Evolutionary conservation across 257 asterid species (phyloP).

Genomic region (Nicotiana paniculata): DNA sequence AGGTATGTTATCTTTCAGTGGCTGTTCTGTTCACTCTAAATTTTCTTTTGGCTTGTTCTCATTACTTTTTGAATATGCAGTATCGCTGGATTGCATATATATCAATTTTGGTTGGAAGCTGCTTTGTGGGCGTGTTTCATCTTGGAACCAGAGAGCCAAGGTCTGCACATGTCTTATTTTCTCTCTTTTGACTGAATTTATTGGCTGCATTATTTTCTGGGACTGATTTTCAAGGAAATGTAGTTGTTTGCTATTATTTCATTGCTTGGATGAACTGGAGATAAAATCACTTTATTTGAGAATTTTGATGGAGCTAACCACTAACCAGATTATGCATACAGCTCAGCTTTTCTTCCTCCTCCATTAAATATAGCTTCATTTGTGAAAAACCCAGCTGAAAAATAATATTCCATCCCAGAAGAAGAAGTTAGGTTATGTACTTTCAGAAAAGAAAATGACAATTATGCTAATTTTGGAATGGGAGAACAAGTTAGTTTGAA

Average conservation of each 20-base stretch:
- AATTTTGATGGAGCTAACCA: neutral
- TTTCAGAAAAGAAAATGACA: neutral
- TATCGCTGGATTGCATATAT: conserved; percentile 85
- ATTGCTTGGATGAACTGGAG: neutral
- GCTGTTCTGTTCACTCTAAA: conserved; percentile 6
- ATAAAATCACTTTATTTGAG: neutral
- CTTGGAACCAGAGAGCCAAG: conserved; percentile 91
- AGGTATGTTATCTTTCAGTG: conserved; percentile 34
- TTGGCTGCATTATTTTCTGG: neutral
- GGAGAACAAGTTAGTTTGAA: neutral
- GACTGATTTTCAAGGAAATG: neutral
- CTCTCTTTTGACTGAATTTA: conserved; percentile 5
- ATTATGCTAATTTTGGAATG: neutral
- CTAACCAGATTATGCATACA: neutral
- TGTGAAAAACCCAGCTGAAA: neutral
- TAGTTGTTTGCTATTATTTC: neutral
- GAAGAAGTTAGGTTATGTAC: neutral
- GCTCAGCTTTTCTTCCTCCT: neutral
- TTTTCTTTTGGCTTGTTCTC: conserved; percentile 9
- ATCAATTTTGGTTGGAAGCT: conserved; percentile 75
- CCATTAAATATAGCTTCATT: neutral
- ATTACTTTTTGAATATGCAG: conserved; percentile 33
- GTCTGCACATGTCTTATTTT: conserved; percentile 26
- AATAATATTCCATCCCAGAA: neutral
- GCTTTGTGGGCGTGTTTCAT: conserved; percentile 61